Base-by-base conservation (phyloP, 139 green algal species). In the Tetradesmus lagerheimii region DNA sequence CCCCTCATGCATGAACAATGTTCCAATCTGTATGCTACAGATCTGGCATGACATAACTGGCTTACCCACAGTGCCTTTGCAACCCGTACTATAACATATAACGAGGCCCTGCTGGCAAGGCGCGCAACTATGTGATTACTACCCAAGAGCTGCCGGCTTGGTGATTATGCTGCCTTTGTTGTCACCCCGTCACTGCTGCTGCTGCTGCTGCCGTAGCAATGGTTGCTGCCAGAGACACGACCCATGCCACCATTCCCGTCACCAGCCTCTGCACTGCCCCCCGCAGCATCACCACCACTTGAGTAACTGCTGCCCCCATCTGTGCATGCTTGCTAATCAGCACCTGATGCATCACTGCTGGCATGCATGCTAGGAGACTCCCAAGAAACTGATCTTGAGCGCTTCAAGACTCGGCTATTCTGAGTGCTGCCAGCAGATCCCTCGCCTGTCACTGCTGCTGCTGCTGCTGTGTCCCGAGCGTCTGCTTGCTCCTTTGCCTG, bases 381-480 rank as follows among this genome's bases (percentile, higher is more conserved):
- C 50, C 76, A 86, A 29, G 76, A 50, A 23, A 86, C 57, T 31
- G 83, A 88, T 25, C 12, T 14, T 8, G 83, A 88, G 4, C 83
- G 62, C 37, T 88, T 88, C 6, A 88, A 25, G 15, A 38, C 83
- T 39, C 38, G 23, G 15, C 71, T 37, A 27, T 27, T 39, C 39
- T n/a, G 18, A 18, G 39, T 6, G 34, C 38, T 37, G 41, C 27
- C 37, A 1, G 9, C 12, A 57, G 37, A 6, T 62, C 6, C 38
- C n/a, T 29, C n/a, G n/a, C n/a, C n/a, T 45, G 37, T n/a, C 20
- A 66, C 38, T 45, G 38, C 27, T 67, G 38, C 64, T 82, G 84
- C 57, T 85, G n/a, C 86, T 57, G 74, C 74, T 67, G 62, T 2
- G 27, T 64, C 37, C 35, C 25, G 35, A 29, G 78, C 78, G 15